Conservation (phyloP, 306 rosid species). For the Erythrophleum fordii region DNA sequence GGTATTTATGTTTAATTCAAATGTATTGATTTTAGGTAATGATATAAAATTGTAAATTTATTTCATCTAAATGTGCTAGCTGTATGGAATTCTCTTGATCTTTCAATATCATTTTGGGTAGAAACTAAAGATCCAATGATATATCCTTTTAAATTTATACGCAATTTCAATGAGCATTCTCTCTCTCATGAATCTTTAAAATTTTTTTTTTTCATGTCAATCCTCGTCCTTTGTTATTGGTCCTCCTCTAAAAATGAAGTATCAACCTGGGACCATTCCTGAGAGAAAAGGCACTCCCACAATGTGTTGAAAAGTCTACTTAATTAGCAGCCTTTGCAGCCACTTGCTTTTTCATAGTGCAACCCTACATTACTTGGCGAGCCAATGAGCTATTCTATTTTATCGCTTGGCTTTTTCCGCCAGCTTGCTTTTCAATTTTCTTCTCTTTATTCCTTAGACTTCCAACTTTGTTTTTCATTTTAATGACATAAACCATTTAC, state of each 20-base stretch:
- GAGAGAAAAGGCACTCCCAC: no score
- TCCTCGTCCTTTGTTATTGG: constrained; percentile 8
- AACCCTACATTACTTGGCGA: not conserved
- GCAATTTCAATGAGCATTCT: no score
- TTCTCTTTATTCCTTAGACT: not conserved
- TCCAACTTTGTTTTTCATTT: not conserved
- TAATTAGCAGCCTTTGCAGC: not conserved
- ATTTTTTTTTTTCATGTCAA: not conserved
- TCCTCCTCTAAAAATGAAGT: not conserved
- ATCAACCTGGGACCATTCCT: no score
- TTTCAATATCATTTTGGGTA: no score
- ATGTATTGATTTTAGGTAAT: no score
- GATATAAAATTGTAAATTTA: no score
- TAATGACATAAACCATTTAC: not conserved
- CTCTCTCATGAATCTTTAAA: not conserved
- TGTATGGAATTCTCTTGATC: no score
- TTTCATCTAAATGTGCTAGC: no score
- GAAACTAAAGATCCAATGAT: no score
- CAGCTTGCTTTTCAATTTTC: not conserved
- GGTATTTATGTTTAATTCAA: no score
- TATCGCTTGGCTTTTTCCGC: constrained; percentile 3
- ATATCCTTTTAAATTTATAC: no score
- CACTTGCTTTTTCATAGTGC: not conserved
- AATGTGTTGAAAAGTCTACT: not conserved
- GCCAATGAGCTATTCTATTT: not conserved